Base-by-base conservation (phyloP, 2,329 filamentous ascomycete genomes). In the Fusarium lyarnte region DNA sequence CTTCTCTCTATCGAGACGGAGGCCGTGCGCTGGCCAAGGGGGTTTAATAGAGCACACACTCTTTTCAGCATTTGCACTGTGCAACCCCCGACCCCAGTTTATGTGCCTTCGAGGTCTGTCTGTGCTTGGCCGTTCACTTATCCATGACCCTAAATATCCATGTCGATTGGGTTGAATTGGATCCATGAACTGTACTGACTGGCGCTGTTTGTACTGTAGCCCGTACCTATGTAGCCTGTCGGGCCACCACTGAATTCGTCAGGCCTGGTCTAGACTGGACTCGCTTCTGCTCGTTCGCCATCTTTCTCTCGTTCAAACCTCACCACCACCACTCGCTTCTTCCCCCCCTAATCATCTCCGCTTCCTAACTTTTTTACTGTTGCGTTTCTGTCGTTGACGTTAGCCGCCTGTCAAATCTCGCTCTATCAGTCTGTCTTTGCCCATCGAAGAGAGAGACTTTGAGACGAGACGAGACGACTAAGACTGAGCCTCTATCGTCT, bases 261-360 rank as follows among this genome's bases (percentile, higher is more conserved):
- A 60, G 41, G 29, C 45, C 53, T 31, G 41, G 41, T 41, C 45
- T 64, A 38, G 38, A 55, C 60, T 63, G 33, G 49, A 66, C 63
- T 60, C 67, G 68, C 62, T 70, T 67, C 42, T 51, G 35, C 54
- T 58, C 69, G 60, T 65, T 76, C 61, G 54, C 63, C 61, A 47
- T 69, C 58, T 51, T 73, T 67, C 67, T 74, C 69, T 70, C 64
- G 58, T 66, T 76, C 75, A 76, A 74, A 74, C 74, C 69, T 77
- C 73, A 76, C 69, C 73, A 72, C 63, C 63, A 72, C 54, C 66
- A 65, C 65, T 64, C 63, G 64, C 71, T 74, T 63, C 51, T 69
- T 16, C 14, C 53, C 64, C 59, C 61, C 69, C 66, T 77, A 76
- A 77, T 76, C 54, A 72, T 69, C 69, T 57, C 57, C 55, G 71